Percentiles rank a stretch among this genome's conserved stretches.
Evolutionary conservation across 202 grass and related monocot species (phyloP).

Genomic region (Panicum hallii): DNA sequence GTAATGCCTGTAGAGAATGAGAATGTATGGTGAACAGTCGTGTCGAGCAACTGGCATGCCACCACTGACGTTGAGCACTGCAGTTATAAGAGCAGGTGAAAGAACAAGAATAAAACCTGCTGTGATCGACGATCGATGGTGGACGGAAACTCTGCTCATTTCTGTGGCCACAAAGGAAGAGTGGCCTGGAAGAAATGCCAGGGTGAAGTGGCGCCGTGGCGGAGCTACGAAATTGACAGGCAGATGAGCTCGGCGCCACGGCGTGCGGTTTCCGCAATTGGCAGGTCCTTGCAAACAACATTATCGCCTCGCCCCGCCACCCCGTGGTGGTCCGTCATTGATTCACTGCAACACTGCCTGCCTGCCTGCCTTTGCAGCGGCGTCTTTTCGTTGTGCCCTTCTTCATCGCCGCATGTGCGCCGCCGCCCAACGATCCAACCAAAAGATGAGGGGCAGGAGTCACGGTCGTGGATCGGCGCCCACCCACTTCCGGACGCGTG

Average conservation of each 20-base stretch:
- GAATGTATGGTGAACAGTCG: neutral
- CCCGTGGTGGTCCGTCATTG: conserved; percentile 15
- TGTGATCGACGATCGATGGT: neutral
- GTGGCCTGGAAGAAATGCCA: neutral
- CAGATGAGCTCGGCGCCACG: conserved; percentile 6
- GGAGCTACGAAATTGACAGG: neutral
- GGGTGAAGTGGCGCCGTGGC: neutral
- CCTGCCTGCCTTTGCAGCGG: conserved; percentile 5
- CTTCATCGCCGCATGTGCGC: neutral
- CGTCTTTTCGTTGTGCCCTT: neutral
- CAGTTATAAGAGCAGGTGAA: neutral
- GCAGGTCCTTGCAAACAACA: neutral
- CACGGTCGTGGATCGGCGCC: neutral
- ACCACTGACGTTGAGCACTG: neutral
- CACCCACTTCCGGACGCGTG: conserved; percentile 21
- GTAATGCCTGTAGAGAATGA: neutral
- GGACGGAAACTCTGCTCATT: neutral
- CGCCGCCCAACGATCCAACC: neutral
- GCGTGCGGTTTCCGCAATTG: conserved; percentile 28
- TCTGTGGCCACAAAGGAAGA: neutral
- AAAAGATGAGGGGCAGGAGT: neutral
- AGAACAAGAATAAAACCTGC: neutral
- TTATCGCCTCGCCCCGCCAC: neutral
- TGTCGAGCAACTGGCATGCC: neutral
- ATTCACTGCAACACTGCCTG: neutral